Evolutionary conservation across 2,329 filamentous ascomycete species (phyloP), one percentile per base, ranked within the genome.

Genomic region (Cordyceps farinosa): DNA sequence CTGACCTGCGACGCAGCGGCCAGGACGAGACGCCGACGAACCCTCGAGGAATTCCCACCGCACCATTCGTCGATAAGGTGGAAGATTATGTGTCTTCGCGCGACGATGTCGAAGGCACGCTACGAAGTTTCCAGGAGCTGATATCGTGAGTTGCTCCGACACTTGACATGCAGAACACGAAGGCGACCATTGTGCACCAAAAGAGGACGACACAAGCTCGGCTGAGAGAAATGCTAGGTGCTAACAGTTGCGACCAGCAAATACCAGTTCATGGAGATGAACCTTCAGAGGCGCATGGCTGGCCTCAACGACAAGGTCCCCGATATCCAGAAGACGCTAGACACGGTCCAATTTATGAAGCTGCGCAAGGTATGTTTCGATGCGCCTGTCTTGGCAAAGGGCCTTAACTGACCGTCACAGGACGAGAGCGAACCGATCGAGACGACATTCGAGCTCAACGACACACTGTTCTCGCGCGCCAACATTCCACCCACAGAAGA

Each of bases 261-360:
- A 84, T 99, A 99, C 80, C 95, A 98, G 77, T 99, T 98, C 79
- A 99, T 99, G 95, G 92, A 98, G 79, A 82, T 90, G 74, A 98
- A 97, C 77, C 90, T 95, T 64, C 90, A 96, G 76, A 85, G 92
- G 67, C 86, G 95, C 54, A 89, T 90, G 60, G 82, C 84, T 4
- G 92, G 93, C 2, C 80, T 99, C 62, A 90, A 89, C 72, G 93
- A 97, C 73, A 99, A 98, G 81, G 92, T 99, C 68, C 95, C 95
- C 0, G 95, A 99, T 75, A 98, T 99, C 67, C 88, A 91, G 71
- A 97, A 97, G 82, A 98, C 95, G 1, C 79, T 98, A 65, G 94
- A 98, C 65, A 95, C 92, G 22, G 94, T 98, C 57, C 84, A 82
- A 64, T 98, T 98, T 71, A 75, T 99, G 66, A 89, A 91, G 78